Conservation (phyloP, 2,329 filamentous ascomycete genomes). For the Hypoxylon sp. region DNA sequence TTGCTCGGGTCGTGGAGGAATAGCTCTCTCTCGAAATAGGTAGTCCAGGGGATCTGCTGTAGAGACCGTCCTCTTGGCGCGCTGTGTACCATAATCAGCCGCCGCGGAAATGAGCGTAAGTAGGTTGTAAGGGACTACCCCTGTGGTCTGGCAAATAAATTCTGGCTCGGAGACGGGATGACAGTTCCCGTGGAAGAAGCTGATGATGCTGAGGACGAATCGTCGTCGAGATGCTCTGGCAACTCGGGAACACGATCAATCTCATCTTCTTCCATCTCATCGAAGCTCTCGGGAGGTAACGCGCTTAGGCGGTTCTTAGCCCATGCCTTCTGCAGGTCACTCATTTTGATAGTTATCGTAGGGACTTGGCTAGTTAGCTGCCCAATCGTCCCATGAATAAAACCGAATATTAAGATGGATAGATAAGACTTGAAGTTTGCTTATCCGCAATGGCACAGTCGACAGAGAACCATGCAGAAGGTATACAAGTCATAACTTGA, state of each 20-base stretch:
- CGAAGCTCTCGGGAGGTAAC: conserved; percentile 66
- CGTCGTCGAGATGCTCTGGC: conserved; percentile 69
- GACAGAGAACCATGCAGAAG: conserved; percentile 4
- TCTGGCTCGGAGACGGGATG: conserved; percentile 81
- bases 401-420: conserved; percentile 6
- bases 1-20: conserved; percentile 71
- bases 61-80: conserved; percentile 68
- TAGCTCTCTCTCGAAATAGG: conserved; percentile 91
- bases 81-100: conserved; percentile 56
- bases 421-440: conserved; percentile 15
- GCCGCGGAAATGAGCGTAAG: conserved; percentile 39
- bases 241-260: conserved; percentile 60
- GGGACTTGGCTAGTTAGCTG: conserved; percentile 4
- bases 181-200: conserved; percentile 94
- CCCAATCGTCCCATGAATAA: conserved; percentile 25
- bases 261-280: conserved; percentile 68
- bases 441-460: conserved; percentile 4
- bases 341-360: conserved; percentile 68
- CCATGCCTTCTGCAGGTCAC: conserved; percentile 84
- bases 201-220: conserved; percentile 85
- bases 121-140: conserved; percentile 65
- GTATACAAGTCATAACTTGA: conserved; percentile 25
- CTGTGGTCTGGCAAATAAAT: conserved; percentile 79
- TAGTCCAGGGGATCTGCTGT: conserved; percentile 84
- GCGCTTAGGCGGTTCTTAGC: conserved; percentile 80